Base-by-base conservation (phyloP, 1,139 yeast genomes). In the Yamadazyma aaseri region DNA sequence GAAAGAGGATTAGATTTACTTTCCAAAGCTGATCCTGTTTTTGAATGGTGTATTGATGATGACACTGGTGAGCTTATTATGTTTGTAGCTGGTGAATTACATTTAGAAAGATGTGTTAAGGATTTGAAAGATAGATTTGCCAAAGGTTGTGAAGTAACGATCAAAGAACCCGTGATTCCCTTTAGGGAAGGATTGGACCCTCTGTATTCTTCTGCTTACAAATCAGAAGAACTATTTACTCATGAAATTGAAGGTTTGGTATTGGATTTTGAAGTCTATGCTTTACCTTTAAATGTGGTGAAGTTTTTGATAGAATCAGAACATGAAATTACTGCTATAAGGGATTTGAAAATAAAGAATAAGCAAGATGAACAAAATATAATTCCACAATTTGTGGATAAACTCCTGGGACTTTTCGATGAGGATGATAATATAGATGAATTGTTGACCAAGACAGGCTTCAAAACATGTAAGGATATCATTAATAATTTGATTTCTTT, bases 41-140 rank as follows among this genome's bases (percentile, higher is more conserved):
- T 89, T 23, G 89, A 86, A 51, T 85, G 90, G 46, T 83, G 77
- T 49, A 69, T 86, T 28, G 92, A 86, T 50, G 96, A 86, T 46
- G 75, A 70, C 37, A 81, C 84, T 8, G 97, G 97, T 40, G 97
- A 90, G 57, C 85, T 85, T 49, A 87, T 90, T 46, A 68, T 90
- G 49, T 85, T 95, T 42, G 89, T 95, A 12, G 96, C 97, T n/a
- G 97, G 97, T 34, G 97, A 90, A 56, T 70, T 90, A 41, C 97
- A 90, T 62, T 66, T 90, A 36, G 97, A 90, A 53, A 74, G 97
- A 55, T 89, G 97, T 56, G 60, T 90, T 47, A 87, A 86, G 50
- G 97, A 90, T 62, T 65, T 90, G 50, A 80, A 77, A 38, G 97
- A 89, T 46, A 70, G 97, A 45, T 94, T 90, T 68, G 97, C 98